These are phyloP conservation scores for Capronia coronata DNA, from an alignment of 2,329 filamentous ascomycete genomes.

Conservation along the genomic window DNA sequence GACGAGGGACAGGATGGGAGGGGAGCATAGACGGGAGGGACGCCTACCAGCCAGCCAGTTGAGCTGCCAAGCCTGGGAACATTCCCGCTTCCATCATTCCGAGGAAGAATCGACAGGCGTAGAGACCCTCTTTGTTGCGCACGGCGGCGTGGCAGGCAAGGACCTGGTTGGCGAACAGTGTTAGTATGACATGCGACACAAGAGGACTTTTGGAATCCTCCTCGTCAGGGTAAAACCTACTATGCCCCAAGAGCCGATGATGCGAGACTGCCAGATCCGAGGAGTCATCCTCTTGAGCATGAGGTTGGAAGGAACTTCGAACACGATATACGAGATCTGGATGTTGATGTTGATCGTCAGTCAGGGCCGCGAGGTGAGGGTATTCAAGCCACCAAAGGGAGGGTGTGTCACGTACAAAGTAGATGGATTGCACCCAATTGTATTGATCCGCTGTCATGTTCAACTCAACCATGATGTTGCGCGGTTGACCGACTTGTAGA, in stretches of 20 bases:
- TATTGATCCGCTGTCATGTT: constrained; percentile 39
- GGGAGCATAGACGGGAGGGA: too few species aligned
- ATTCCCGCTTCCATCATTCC: constrained; percentile 41
- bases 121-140: constrained; percentile 36
- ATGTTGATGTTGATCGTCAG: too few species aligned
- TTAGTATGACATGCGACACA: not conserved
- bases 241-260: constrained; percentile 36
- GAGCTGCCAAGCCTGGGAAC: constrained; percentile 40
- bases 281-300: constrained; percentile 36
- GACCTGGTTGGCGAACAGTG: constrained; percentile 18
- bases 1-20: too few species aligned
- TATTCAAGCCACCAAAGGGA: not conserved
- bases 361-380: too few species aligned
- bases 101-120: constrained; percentile 38
- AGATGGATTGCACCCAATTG: constrained; percentile 39
- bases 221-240: too few species aligned
- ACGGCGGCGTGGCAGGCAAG: constrained; percentile 37
- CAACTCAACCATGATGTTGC: constrained; percentile 37
- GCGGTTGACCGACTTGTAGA: constrained; percentile 37
- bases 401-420: constrained; percentile 32
- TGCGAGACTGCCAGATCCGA: constrained; percentile 35
- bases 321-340: constrained; percentile 36
- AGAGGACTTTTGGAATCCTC: too few species aligned
- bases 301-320: constrained; percentile 39
- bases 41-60: constrained; percentile 32